Base-by-base conservation (phyloP, 805 yeast species). In the Candida incommunis region DNA sequence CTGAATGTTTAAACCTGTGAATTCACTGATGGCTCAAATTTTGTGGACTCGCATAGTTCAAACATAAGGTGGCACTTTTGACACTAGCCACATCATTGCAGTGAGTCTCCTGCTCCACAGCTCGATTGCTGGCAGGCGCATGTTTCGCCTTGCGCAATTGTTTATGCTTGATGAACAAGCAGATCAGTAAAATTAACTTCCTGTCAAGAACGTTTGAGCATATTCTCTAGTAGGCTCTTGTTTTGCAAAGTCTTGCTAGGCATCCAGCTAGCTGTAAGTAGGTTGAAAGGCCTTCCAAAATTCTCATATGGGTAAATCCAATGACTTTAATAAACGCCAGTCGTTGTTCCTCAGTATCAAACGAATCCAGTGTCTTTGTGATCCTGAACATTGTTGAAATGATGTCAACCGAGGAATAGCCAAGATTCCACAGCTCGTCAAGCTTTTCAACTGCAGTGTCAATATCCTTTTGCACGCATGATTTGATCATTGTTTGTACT, bases 401-500 rank as follows among this genome's bases (percentile, higher is more conserved):
- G 40, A 92, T 84, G 63, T 92, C 98, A 23, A 86, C 83, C 0
- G 96, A 92, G 13, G 90, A 79, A 61, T 90, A 92, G 3, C 98
- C 98, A 58, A 84, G 84, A 29, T 65, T 69, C 96, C 96, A 90
- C 24, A 92, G 68, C 3, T 71, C 69, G 43, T 75, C 77, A 51
- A 92, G 70, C 37, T 75, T 69, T 9, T 67, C 74, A 11, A 87
- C 57, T 1, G 94, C 79, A 3, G 68, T 74, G 46, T 87, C 94
- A 24, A 86, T 71, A 16, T 72, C 65, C 16, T 68, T 61, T 40
- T 46, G 20, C 13, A 46, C 42, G 46, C 69, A 62, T 1, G 72
- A 69, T 27, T 67, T 62, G 43, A 82, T 60, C 78, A 82, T 79
- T 53, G 77, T 77, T 53, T 76, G 76, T 31, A 92, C 80, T 3